phyloP scores from a whole-genome alignment of 345 rosid genomes.

The Salix suchowensis region DNA sequence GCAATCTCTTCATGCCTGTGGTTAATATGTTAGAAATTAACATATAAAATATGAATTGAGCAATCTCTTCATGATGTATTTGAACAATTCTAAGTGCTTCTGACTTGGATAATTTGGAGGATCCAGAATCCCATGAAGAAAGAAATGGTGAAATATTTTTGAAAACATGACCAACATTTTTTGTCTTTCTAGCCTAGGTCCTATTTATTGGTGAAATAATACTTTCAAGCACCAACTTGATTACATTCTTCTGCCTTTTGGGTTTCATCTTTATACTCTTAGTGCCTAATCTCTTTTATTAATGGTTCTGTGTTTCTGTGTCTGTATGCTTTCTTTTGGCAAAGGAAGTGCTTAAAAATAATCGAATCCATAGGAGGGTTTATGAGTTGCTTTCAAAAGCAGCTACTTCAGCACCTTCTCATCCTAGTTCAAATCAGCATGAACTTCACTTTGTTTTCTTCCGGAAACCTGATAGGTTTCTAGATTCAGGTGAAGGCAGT shows the following conservation, averaged over 20 bases:
- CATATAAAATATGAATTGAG: not conserved
- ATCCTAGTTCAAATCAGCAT: conserved; percentile 46
- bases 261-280: not conserved
- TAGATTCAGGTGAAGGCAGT: conserved; percentile 48
- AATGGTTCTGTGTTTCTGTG: not conserved
- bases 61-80: not conserved
- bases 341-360: conserved; percentile 75
- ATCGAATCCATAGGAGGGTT: conserved; percentile 62
- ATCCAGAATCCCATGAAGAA: not conserved
- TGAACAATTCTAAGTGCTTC: not conserved
- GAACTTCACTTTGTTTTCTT: conserved; percentile 89
- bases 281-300: not conserved
- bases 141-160: not conserved
- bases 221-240: not conserved
- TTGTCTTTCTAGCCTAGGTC: not conserved
- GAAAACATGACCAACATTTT: not conserved
- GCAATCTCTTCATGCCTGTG: not conserved
- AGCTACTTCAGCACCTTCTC: conserved; percentile 34
- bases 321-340: conserved; percentile 10
- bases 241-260: not conserved
- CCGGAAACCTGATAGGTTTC: conserved; percentile 64
- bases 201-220: not conserved
- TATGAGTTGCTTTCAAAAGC: conserved; percentile 73
- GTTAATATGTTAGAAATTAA: no score
- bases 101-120: not conserved